phyloP scores from a whole-genome alignment of 2,329 filamentous ascomycete genomes.

The Karstenula rhodostoma region DNA sequence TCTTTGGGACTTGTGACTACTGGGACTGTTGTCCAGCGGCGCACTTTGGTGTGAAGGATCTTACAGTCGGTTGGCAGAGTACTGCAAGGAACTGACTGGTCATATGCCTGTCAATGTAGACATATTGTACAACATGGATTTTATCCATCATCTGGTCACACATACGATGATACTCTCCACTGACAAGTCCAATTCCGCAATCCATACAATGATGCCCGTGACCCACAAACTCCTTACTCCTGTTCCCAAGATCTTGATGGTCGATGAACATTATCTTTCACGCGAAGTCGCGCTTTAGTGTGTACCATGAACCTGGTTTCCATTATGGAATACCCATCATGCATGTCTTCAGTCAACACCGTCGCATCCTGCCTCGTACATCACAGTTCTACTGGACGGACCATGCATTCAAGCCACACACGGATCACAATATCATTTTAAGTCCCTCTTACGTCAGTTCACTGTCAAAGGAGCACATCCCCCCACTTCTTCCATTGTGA shows the following conservation, averaged over 20 bases:
- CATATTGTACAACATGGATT: conserved; percentile 15
- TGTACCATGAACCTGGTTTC: neutral
- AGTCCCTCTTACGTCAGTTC: neutral
- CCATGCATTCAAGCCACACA: neutral
- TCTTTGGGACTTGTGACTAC: neutral
- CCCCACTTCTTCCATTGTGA: neutral
- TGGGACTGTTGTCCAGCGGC: neutral
- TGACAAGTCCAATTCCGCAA: neutral
- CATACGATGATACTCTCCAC: neutral
- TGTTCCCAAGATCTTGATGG: neutral
- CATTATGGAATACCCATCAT: neutral
- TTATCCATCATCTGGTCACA: neutral
- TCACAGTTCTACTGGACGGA: neutral
- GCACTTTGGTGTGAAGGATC: neutral
- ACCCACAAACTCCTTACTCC: too few species aligned
- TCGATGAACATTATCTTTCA: neutral
- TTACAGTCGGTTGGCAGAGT: neutral
- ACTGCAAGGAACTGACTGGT: conserved; percentile 57
- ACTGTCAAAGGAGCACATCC: neutral
- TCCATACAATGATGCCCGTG: neutral
- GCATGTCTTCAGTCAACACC: neutral
- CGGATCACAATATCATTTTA: neutral
- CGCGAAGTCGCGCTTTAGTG: neutral
- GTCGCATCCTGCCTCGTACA: neutral
- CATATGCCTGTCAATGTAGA: conserved; percentile 50